Evolutionary conservation across 2,329 filamentous ascomycete genomes (phyloP).

Genomic region (Calycina herbarum): DNA sequence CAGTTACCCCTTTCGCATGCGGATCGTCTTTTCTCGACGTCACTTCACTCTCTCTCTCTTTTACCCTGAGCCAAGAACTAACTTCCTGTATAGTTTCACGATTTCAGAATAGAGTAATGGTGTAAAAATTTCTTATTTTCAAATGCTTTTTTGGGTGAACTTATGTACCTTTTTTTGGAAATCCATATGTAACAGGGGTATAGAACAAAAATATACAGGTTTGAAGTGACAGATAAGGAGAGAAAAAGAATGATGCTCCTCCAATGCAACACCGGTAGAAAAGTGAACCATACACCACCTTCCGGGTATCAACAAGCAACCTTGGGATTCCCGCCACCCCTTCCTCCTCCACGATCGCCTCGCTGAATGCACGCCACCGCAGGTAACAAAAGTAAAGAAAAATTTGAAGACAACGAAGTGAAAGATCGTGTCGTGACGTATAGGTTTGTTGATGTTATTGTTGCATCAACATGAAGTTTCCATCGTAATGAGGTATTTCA

Average conservation of each 20-base stretch:
- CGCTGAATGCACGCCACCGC: not conserved
- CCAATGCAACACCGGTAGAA: not conserved
- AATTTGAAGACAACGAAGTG: constrained; percentile 8
- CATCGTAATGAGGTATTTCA: constrained; percentile 22
- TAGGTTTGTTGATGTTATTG: constrained; percentile 21
- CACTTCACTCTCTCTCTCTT: not conserved
- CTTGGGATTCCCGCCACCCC: not conserved
- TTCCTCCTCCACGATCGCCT: not conserved
- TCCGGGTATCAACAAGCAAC: constrained; percentile 10
- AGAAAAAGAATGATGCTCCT: not conserved
- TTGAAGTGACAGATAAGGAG: not conserved
- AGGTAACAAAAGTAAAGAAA: not conserved
- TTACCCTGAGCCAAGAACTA: no score
- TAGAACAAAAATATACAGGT: not conserved
- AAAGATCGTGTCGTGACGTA: constrained; percentile 6
- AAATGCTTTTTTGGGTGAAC: not conserved
- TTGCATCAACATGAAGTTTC: constrained; percentile 32
- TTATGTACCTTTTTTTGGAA: not conserved
- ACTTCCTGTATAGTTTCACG: no score
- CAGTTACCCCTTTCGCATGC: not conserved
- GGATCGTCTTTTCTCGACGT: not conserved
- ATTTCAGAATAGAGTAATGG: not conserved
- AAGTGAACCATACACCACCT: not conserved
- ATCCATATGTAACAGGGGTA: constrained; percentile 1
- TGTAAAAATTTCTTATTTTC: not conserved